Evolutionary conservation across 2,329 filamentous ascomycete species (phyloP), one percentile per base, ranked within the genome.

Genomic region (Zasmidium citrigriseum): DNA sequence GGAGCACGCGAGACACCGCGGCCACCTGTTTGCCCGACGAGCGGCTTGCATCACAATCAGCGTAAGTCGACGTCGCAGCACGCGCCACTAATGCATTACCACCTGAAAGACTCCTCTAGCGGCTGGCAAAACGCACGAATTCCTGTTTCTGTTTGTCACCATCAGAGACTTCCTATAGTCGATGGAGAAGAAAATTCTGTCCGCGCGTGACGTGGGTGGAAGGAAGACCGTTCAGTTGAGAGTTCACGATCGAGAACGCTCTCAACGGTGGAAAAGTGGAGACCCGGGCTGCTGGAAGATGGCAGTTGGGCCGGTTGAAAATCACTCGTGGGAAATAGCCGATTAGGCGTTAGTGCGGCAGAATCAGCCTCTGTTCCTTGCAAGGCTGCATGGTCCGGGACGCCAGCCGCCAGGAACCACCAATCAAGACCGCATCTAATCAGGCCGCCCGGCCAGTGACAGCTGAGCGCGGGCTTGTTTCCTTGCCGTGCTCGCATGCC

Each of bases 381-480:
- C 52, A 23, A 21, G 41, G 27, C 49, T 53, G 55, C 55, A 57
- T n/a, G 55, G 34, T 41, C 34, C 34, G 34, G 34, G 4, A 41
- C 34, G 34, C 34, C 34, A 41, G 18, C 34, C 34, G 34, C 34
- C 18, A n/a, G 34, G 55, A 48, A 53, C 55, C 27, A 44, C 48
- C 4, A 48, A 48, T 22, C 22, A 46, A 45, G 27, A 41, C 38
- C 46, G 48, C 48, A 41, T 18, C 4, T 16, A 22, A 52, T 52
- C 24, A 48, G 20, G 2, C 20, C 7, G 16, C n/a, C 51, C 23
- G 46, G 21, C 58, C 54, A 60, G 54, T 60, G 58, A 60, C 58
- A 60, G 58, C 25, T 48, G 51, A 24, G 50, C 34, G 24, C 44
- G 21, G 21, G 27, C 18, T 22, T 44, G 29, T 49, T 4, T 41